phyloP scores from a whole-genome alignment of 768 basidiomycete genomes.

The Terana coerulea region DNA sequence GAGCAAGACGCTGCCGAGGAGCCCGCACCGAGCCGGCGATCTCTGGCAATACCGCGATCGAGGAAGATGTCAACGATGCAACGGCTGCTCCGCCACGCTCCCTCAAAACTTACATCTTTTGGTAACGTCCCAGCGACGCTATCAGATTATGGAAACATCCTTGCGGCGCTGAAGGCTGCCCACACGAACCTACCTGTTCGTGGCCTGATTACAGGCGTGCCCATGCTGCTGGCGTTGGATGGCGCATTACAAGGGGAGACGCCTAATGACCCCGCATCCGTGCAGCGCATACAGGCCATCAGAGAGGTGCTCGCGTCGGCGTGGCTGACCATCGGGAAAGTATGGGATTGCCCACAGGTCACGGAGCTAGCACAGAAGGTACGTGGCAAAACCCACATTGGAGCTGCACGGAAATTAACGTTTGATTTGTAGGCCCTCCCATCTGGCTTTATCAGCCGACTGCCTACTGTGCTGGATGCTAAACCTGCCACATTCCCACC shows the following conservation, averaged over 20 bases:
- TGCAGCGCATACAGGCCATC: slow-evolving; percentile 48
- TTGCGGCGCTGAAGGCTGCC: slow-evolving; percentile 61
- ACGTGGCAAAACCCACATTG: not conserved
- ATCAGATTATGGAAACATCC: slow-evolving; percentile 72
- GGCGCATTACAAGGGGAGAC: slow-evolving; percentile 43
- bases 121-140: slow-evolving; percentile 49
- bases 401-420: not conserved
- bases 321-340: slow-evolving; percentile 66
- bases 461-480: slow-evolving; percentile 29
- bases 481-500: slow-evolving; percentile 40
- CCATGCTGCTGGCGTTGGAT: slow-evolving; percentile 82
- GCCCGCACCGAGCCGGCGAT: slow-evolving; percentile 35
- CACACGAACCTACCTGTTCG: slow-evolving; percentile 73
- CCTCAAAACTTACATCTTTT: slow-evolving; percentile 38
- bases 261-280: slow-evolving; percentile 32
- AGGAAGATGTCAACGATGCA: slow-evolving; percentile 56
- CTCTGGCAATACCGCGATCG: slow-evolving; percentile 38
- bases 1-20: slow-evolving; percentile 14
- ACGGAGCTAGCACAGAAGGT: slow-evolving; percentile 55
- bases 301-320: slow-evolving; percentile 59
- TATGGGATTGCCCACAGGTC: slow-evolving; percentile 65
- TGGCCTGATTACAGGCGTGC: slow-evolving; percentile 71
- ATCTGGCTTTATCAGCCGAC: slow-evolving; percentile 16
- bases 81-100: slow-evolving; percentile 47
- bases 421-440: slow-evolving; percentile 11